Base-by-base conservation (phyloP, 345 rosid genomes). In the Psidium guajava region DNA sequence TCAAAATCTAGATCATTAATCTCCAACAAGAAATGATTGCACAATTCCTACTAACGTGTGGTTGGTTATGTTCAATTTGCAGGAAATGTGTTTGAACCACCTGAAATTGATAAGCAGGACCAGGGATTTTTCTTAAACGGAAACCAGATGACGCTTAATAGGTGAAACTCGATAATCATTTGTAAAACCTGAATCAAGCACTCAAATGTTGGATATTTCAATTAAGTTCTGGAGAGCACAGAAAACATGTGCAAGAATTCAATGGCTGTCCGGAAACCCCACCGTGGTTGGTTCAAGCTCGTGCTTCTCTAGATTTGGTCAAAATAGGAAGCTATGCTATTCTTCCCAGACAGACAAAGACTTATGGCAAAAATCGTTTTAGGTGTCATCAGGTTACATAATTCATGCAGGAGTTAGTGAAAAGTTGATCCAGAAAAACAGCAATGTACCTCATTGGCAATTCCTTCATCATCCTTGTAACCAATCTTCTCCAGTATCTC, bases 401-500 rank as follows among this genome's bases (percentile, higher is more conserved):
- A 69, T 69, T 69, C 44, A 50, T 4, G 21, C 42, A 56, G 49
- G 49, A 83, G 13, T 69, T 18, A 1, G 80, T 18, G 47, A 82
- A 82, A 82, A 36, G 8, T 82, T 6, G 47, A 40, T n/a, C 27
- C 2, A 81, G 51, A 40, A 20, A 28, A 15, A 36, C 53, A 90
- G 82, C 10, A 36, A 51, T 83, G 51, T 84, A 97, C 99, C 99
- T 95, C 99, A 88, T 95, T 95, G 58, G 96, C 92, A 85, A 94
- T 89, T 74, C 96, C 98, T 88, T 95, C 98, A 83, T 97, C 99
- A 55, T 97, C 99, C 92, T 94, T 95, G 92, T 97, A 97, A 84
- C 98, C 98, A 22, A 88, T 86, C 92, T 94, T 94, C 83, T 95
- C 96, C 56, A 97, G 90, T 83, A 94, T 92, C 90, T 95, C 98